Percentiles rank a stretch among this genome's conserved stretches.
phyloP scores from a whole-genome alignment of 2,329 filamentous ascomycete genomes.

The Colletotrichum musicola region DNA sequence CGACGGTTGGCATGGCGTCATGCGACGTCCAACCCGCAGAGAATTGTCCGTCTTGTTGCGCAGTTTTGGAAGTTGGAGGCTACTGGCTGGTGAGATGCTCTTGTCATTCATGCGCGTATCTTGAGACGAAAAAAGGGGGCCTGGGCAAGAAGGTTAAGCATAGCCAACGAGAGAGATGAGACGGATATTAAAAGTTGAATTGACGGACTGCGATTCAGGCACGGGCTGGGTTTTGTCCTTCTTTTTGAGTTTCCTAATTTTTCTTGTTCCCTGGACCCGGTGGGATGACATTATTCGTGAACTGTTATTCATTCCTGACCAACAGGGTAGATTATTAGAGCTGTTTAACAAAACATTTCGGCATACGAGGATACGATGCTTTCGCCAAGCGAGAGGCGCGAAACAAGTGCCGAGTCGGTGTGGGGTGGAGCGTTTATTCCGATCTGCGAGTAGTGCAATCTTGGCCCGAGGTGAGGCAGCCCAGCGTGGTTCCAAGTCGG shows the following conservation, averaged over 20 bases:
- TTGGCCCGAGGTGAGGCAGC: neutral
- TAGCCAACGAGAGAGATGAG: conserved; percentile 19
- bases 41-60: neutral
- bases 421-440: conserved; percentile 24
- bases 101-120: neutral
- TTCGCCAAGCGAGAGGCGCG: conserved; percentile 12
- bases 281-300: conserved; percentile 11
- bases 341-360: conserved; percentile 2
- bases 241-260: conserved; percentile 15
- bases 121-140: conserved; percentile 13
- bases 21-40: neutral
- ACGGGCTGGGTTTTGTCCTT: neutral
- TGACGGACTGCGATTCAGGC: conserved; percentile 4
- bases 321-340: neutral
- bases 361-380: neutral
- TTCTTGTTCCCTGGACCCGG: neutral
- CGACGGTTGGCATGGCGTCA: conserved; percentile 13
- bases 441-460: conserved; percentile 19
- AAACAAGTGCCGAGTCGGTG: conserved; percentile 21
- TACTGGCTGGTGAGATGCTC: too few relatives aligned
- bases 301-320: neutral
- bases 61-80: neutral
- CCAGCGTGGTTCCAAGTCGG: neutral
- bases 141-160: conserved; percentile 8
- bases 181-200: conserved; percentile 3